Evolutionary conservation across 345 rosid genomes (phyloP).

Genomic region (Acer saccharum): DNA sequence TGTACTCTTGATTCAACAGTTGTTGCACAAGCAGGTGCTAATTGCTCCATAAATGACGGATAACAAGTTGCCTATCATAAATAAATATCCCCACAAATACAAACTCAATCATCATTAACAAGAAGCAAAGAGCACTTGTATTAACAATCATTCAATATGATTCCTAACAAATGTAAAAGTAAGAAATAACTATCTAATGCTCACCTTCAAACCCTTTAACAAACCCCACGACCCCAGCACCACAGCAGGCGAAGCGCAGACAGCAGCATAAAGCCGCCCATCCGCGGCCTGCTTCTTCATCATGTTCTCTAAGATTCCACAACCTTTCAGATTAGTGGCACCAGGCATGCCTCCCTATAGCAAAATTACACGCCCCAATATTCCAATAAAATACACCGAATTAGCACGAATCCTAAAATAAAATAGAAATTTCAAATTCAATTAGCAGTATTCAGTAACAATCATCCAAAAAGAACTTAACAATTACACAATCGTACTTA

Average conservation of each 20-base stretch:
- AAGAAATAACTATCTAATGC: neutral
- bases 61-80: conserved; percentile 78
- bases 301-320: conserved; percentile 61
- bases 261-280: conserved; percentile 77
- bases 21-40: conserved; percentile 51
- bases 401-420: neutral
- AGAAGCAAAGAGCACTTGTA: neutral
- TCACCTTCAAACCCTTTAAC: conserved; percentile 79
- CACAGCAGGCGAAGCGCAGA: conserved; percentile 90
- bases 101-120: conserved; percentile 5
- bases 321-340: conserved; percentile 70
- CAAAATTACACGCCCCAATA: neutral
- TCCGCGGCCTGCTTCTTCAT: conserved; percentile 76
- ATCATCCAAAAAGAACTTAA: neutral
- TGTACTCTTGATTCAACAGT: conserved; percentile 89
- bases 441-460: neutral
- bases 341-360: conserved; percentile 92
- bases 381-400: neutral
- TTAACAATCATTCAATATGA: neutral
- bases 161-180: neutral
- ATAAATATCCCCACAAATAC: neutral
- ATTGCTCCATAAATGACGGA: conserved; percentile 83
- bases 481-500: neutral
- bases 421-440: neutral
- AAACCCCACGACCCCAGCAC: conserved; percentile 86